These are phyloP conservation scores for Fomitiporia mediterranea DNA, from an alignment of 1,284 basidiomycete species.

Conservation along the genomic window DNA sequence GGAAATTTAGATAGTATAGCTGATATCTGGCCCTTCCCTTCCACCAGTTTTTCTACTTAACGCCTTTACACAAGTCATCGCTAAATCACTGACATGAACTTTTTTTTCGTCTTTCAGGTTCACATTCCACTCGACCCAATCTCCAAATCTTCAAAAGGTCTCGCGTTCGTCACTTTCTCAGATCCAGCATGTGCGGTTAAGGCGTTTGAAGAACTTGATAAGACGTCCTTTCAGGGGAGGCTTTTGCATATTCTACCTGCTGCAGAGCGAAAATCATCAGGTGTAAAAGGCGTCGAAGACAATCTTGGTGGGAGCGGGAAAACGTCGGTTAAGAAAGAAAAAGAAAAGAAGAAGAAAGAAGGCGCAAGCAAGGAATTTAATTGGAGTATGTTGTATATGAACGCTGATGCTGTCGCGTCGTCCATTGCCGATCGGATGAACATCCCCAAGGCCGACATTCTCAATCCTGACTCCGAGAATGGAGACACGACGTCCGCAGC, in stretches of 20 bases:
- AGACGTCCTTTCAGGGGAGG: constrained; percentile 87
- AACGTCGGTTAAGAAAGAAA: constrained; percentile 67
- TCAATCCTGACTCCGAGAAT: constrained; percentile 72
- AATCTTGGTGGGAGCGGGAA: constrained; percentile 34
- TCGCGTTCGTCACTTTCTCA: constrained; percentile 80
- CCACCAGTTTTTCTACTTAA: constrained; percentile 18
- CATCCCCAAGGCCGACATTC: constrained; percentile 81
- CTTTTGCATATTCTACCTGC: constrained; percentile 87
- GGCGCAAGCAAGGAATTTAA: constrained; percentile 84
- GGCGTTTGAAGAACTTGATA: constrained; percentile 80
- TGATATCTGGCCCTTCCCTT: constrained; percentile 24
- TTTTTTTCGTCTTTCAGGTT: constrained; percentile 44
- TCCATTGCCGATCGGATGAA: constrained; percentile 81
- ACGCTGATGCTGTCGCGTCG: constrained; percentile 85
- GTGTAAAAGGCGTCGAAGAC: constrained; percentile 38
- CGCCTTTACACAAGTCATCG: constrained; percentile 3
- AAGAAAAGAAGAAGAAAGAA: constrained; percentile 66
- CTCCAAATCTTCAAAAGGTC: constrained; percentile 72
- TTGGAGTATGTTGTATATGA: constrained; percentile 97
- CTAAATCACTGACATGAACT: background rate
- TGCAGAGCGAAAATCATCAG: constrained; percentile 54
- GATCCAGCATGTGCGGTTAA: constrained; percentile 63
- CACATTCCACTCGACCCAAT: constrained; percentile 76
- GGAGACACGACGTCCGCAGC: constrained; percentile 49
- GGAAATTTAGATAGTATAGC: constrained; percentile 60